Evolutionary conservation across 495 filamentous ascomycete genomes (phyloP).

Genomic region (Tirmania nivea): DNA sequence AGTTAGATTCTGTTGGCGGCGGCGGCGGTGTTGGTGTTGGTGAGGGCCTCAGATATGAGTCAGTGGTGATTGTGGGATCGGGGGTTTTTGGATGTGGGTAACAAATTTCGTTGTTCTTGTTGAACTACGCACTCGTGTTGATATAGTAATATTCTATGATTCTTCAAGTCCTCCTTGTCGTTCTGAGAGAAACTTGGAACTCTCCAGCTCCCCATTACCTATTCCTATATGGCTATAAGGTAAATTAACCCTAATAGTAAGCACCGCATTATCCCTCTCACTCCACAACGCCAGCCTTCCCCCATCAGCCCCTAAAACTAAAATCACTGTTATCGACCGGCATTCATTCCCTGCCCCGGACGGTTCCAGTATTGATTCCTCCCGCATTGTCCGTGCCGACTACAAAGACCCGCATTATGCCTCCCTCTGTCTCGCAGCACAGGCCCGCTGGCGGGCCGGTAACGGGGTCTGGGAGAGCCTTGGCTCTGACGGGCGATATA

Average conservation of each 20-base stretch:
- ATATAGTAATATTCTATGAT: too few relatives aligned
- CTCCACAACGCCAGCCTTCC: conserved; percentile 29
- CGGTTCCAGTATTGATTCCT: conserved; percentile 50
- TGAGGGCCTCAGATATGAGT: too few relatives aligned
- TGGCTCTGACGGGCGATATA: conserved; percentile 47
- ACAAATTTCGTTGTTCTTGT: too few relatives aligned
- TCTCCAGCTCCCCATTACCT: too few relatives aligned
- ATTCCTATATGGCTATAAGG: too few relatives aligned
- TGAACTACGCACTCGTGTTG: too few relatives aligned
- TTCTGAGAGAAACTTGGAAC: too few relatives aligned
- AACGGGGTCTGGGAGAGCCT: conserved; percentile 20
- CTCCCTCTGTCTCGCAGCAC: conserved; percentile 42
- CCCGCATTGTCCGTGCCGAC: conserved; percentile 62
- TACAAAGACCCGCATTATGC: conserved; percentile 57
- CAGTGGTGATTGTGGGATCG: too few relatives aligned
- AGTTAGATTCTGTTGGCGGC: too few relatives aligned
- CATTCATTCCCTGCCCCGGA: conserved; percentile 46
- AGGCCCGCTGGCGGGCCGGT: conserved; percentile 43
- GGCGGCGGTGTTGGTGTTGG: too few relatives aligned
- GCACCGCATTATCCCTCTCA: conserved; percentile 42
- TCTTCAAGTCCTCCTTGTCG: too few relatives aligned
- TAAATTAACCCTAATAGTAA: conserved; percentile 18
- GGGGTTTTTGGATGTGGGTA: too few relatives aligned
- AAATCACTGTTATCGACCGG: conserved; percentile 48
- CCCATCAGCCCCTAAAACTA: conserved; percentile 27